Conservation (phyloP, 1,284 basidiomycete species). For the Pseudomicrostroma phylloplanum region DNA sequence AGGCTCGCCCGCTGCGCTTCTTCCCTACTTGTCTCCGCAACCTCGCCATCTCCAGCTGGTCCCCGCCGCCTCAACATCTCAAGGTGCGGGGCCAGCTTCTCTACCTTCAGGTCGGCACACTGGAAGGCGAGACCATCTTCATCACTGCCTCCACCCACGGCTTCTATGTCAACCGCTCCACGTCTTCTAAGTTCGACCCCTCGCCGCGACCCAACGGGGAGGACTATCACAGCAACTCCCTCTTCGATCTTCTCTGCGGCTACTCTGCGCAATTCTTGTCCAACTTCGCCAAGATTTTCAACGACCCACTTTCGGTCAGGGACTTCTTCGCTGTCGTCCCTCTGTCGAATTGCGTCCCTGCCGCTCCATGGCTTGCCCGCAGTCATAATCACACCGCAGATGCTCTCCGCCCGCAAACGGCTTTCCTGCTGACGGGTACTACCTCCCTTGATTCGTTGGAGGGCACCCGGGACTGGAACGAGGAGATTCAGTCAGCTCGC, state of each 20-base stretch:
- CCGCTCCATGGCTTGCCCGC: slow-evolving; percentile 57
- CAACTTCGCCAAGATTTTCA: slow-evolving; percentile 49
- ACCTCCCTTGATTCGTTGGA: slow-evolving; percentile 56
- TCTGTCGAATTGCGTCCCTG: slow-evolving; percentile 56
- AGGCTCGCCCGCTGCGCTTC: slow-evolving; percentile 33
- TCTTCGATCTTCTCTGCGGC: slow-evolving; percentile 57
- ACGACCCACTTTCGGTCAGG: slow-evolving; percentile 44
- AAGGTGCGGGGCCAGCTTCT: slow-evolving; percentile 56
- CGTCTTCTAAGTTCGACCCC: slow-evolving; percentile 43
- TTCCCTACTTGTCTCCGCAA: slow-evolving; percentile 53
- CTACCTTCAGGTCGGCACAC: slow-evolving; percentile 56
- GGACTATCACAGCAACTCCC: slow-evolving; percentile 52
- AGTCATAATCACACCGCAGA: slow-evolving; percentile 52
- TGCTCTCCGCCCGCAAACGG: slow-evolving; percentile 57
- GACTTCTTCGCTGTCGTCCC: slow-evolving; percentile 53
- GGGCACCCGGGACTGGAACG: slow-evolving; percentile 59
- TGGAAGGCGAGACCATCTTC: slow-evolving; percentile 58
- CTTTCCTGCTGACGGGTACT: slow-evolving; percentile 58
- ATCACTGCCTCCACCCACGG: slow-evolving; percentile 57
- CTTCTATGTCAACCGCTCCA: slow-evolving; percentile 57
- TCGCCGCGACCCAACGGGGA: slow-evolving; percentile 30
- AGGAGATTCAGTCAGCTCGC: slow-evolving; percentile 58
- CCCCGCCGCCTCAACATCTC: slow-evolving; percentile 58
- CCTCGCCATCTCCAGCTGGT: slow-evolving; percentile 59
- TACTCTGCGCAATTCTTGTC: slow-evolving; percentile 50